Evolutionary conservation across 2,329 filamentous ascomycete species (phyloP), one percentile per base, ranked within the genome.

Genomic region (Akanthomyces muscarius): DNA sequence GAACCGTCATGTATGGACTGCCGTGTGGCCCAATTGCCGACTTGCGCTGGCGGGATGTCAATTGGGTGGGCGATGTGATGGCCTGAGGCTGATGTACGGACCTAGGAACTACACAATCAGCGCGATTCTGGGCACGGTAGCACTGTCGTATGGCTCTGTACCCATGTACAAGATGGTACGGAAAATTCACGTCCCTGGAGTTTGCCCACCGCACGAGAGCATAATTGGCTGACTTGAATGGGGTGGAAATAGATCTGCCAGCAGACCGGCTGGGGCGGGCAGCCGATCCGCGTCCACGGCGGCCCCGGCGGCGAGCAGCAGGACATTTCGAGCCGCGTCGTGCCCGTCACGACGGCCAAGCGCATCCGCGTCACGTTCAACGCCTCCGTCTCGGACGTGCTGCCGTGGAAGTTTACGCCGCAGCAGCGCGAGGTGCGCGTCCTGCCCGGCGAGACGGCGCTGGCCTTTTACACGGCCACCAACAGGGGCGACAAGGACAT

Each of bases 381-480:
- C 72, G 91, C 93, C 54, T 96, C 92, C 33, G 93, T 97, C 1
- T 98, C 94, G 1, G 95, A 98, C 73, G 88, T 97, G 0, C 83
- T 99, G 33, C 93, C 94, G 0, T 99, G 95, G 95, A 97, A 97
- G 75, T 99, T 99, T 76, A 87, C 87, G 2, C 95, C 95, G 1
- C 95, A 99, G 77, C 95, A 99, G 80, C 90, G 94, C 63, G 95
- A 99, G 80, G 95, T 99, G 59, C 87, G 92, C 63, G 94, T 99
- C 1, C 82, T 98, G 1, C 96, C 95, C 0, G 96, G 96, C 67
- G 95, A 99, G 81, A 99, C 95, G 3, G 95, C 95, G 5, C 81
- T 99, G 67, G 95, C 96, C 4, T 99, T 99, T 76, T 99, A 97
- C 78, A 99, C 92, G 7, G 95, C 95, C 14, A 97, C 92, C 62